These are phyloP conservation scores for Dendrobium catenatum DNA, from an alignment of 106 monocot species.

Conservation along the genomic window DNA sequence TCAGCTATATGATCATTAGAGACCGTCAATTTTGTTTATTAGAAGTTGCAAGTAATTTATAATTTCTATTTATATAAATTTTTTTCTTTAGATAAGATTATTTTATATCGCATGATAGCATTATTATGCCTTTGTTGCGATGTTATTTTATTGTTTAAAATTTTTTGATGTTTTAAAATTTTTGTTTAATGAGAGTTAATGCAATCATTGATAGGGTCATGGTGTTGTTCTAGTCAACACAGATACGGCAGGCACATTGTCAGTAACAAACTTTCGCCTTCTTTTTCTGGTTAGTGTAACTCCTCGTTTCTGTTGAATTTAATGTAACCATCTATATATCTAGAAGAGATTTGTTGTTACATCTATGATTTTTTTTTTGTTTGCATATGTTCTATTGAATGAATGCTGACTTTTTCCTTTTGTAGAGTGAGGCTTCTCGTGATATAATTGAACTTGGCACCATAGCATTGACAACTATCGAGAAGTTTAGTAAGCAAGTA, in stretches of 20 bases:
- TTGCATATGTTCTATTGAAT: not conserved
- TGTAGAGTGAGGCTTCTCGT: constrained; percentile 65
- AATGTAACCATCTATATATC: not conserved
- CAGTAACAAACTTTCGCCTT: constrained; percentile 90
- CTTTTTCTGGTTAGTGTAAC: constrained; percentile 76
- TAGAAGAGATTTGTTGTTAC: not conserved
- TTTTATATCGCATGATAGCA: not conserved
- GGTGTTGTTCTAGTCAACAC: constrained; percentile 91
- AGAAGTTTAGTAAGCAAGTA: constrained; percentile 89
- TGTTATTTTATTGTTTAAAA: not conserved
- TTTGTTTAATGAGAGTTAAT: constrained; percentile 5
- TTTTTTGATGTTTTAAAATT: not conserved
- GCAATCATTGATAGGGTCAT: constrained; percentile 40
- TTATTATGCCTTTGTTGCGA: not conserved
- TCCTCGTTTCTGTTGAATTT: not conserved
- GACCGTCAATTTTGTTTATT: not conserved
- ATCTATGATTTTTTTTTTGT: not conserved
- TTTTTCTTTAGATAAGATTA: not conserved
- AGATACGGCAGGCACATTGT: constrained; percentile 71
- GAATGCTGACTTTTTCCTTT: constrained; percentile 4
- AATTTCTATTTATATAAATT: not conserved
- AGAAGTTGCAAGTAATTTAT: not conserved
- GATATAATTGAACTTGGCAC: constrained; percentile 86
- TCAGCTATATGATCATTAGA: not conserved
- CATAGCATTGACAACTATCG: constrained; percentile 86